Base-by-base conservation (phyloP, 75 land plant species). In the Gnetum montanum region DNA sequence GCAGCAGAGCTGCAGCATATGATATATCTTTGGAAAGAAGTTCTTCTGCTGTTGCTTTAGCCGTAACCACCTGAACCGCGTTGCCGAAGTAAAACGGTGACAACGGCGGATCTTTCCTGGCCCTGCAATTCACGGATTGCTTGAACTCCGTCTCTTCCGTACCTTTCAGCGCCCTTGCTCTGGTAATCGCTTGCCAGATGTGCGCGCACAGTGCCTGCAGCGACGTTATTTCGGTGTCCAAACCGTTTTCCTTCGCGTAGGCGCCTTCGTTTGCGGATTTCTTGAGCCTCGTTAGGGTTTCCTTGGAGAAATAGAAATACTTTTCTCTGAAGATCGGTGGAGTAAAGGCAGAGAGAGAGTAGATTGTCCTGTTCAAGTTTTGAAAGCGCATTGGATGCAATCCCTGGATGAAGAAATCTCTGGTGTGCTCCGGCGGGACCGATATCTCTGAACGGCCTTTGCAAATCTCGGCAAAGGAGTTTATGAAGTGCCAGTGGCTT, bases 401-500 rank as follows among this genome's bases (percentile, higher is more conserved):
- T 13, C 3, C 15, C 10, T 26, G 1, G 10, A 34, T 45, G 3
- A 44, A 29, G 35, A 58, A 43, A 22, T 35, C 28, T 6, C 69
- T 66, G 4, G 31, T 52, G 24, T 59, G 46, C 2, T 36, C 26
- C 0, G 81, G 72, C 8, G 29, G 31, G 19, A 31, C 34, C 1
- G 75, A 61, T 24, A 50, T 33, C 10, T 13, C 1, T 3, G 49
- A 43, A 6, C 59, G 40, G 0, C 16, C 8, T 0, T 57, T 13
- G 18, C 54, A 35, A 29, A 77, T 37, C 49, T 80, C 78, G 6
- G 89, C 80, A 59, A 76, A 85, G 1, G 76, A 52, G 48, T 71
- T 77, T 59, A 85, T 64, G 62, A 85, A 80, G 54, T 85, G 70
- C 89, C 89, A 85, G 48, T 77, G 70, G 12, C 84, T 77, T 2